Conservation (phyloP, 768 basidiomycete species). For the Agaricus bisporus region DNA sequence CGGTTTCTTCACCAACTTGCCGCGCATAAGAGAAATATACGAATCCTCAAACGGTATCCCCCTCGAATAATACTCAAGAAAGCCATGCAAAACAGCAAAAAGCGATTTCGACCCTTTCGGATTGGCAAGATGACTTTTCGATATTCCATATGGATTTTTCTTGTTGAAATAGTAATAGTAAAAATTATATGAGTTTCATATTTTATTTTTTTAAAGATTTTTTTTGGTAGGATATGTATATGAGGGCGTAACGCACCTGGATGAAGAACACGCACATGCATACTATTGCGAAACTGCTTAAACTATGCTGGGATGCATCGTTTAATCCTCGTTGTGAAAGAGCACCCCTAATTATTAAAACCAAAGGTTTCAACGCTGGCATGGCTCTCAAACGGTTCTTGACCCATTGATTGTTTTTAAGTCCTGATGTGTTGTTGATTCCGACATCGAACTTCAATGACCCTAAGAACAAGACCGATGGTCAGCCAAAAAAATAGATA, state of each 20-base stretch:
- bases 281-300: conserved; percentile 63
- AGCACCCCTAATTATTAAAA: conserved; percentile 59
- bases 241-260: conserved; percentile 36
- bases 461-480: conserved; percentile 34
- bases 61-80: conserved; percentile 60
- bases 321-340: conserved; percentile 52
- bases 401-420: conserved; percentile 45
- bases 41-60: conserved; percentile 31
- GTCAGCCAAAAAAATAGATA: too few relatives aligned
- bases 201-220: too few relatives aligned
- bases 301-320: conserved; percentile 53
- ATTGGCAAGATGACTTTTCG: conserved; percentile 33
- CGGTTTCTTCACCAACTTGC: conserved; percentile 25
- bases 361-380: conserved; percentile 54
- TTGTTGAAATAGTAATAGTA: conserved; percentile 17
- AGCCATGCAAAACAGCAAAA: conserved; percentile 56
- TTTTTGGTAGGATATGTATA: too few relatives aligned
- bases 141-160: conserved; percentile 57
- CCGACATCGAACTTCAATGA: conserved; percentile 60
- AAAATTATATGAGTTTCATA: too few relatives aligned
- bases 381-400: conserved; percentile 44
- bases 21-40: conserved; percentile 32
- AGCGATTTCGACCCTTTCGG: conserved; percentile 47
- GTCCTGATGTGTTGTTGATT: conserved; percentile 55
- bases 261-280: conserved; percentile 64